Base-by-base conservation (phyloP, 495 filamentous ascomycete species). In the Hypoxylon trugodes region DNA sequence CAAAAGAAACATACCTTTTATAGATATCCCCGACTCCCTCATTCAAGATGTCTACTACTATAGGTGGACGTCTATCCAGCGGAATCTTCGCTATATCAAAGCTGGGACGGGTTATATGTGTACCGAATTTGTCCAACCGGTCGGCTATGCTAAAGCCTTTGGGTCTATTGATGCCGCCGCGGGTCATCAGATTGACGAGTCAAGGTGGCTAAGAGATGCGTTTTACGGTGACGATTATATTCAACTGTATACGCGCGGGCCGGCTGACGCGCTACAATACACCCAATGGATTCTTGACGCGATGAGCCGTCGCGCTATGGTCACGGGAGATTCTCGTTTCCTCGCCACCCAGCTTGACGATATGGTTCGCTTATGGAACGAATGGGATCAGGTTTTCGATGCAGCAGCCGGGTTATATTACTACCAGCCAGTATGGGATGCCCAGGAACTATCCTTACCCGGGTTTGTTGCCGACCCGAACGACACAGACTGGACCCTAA, bases 31-130 rank as follows among this genome's bases (percentile, higher is more conserved):
- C 7, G 78, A 81, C 48, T 16, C 67, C 43, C 66, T 71, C 21
- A 69, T 80, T 25, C 70, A 79, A 56, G 77, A 79, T 59, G 75
- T 81, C 16, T 81, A 80, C 49, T 81, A 80, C 48, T 80, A 81
- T 51, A 75, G 77, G 46, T 74, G 74, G 64, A 77, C 73, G 0
- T 72, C 77, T 9, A 62, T 78, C 25, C 71, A 76, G 54, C 68
- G 78, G 2, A 79, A 80, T 54, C 50, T 79, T 19, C 74, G 73
- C 22, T 81, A 79, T 49, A 72, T 72, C 41, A 67, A 53, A 6
- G 69, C 76, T 40, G 77, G 77, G 1, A 71, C 74, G 15, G 78
- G 78, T 18, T 81, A 77, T 47, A 72, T 79, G 58, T 70, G 72
- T 28, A 79, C 77, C 7, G 78, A 81, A 49, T 78, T 79, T 48